Conservation (phyloP, 2,329 filamentous ascomycete species). For the Ophiocordyceps australis region DNA sequence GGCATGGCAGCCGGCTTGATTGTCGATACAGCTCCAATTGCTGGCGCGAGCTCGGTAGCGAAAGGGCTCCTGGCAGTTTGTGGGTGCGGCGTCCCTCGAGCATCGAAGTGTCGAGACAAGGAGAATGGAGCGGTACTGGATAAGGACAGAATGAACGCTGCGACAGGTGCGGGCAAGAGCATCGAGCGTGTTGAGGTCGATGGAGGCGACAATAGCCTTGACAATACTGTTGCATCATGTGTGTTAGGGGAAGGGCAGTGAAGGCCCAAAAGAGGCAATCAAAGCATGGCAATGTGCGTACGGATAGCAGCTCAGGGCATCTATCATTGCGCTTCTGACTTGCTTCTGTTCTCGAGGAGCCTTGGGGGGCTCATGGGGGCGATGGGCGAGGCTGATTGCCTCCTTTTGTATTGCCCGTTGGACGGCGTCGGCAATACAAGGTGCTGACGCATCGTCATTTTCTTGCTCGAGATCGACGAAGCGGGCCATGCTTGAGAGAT, state of each 20-base stretch:
- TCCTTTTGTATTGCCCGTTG: no score
- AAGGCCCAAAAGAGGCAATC: not conserved
- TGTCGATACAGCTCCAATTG: constrained; percentile 42
- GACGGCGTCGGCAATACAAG: constrained; percentile 1
- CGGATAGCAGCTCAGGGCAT: constrained; percentile 18
- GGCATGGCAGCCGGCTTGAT: constrained; percentile 34
- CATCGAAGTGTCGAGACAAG: constrained; percentile 64
- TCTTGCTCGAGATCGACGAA: constrained; percentile 8
- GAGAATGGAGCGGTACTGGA: constrained; percentile 61
- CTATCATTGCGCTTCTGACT: constrained; percentile 7
- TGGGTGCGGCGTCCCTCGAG: constrained; percentile 44
- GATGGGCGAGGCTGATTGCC: not conserved
- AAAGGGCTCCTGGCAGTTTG: constrained; percentile 36
- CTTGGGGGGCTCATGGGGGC: no score
- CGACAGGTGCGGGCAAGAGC: constrained; percentile 69
- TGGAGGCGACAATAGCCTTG: constrained; percentile 51
- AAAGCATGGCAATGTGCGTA: constrained; percentile 5
- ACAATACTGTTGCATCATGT: no score
- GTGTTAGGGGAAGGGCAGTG: not conserved
- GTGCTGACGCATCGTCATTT: constrained; percentile 1
- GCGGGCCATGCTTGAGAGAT: constrained; percentile 5
- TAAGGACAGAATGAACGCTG: constrained; percentile 56
- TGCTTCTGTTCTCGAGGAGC: no score
- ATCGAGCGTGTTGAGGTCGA: constrained; percentile 80
- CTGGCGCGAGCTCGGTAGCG: constrained; percentile 36